phyloP scores from a whole-genome alignment of 2,329 filamentous ascomycete genomes.

The Cadophora sp. region DNA sequence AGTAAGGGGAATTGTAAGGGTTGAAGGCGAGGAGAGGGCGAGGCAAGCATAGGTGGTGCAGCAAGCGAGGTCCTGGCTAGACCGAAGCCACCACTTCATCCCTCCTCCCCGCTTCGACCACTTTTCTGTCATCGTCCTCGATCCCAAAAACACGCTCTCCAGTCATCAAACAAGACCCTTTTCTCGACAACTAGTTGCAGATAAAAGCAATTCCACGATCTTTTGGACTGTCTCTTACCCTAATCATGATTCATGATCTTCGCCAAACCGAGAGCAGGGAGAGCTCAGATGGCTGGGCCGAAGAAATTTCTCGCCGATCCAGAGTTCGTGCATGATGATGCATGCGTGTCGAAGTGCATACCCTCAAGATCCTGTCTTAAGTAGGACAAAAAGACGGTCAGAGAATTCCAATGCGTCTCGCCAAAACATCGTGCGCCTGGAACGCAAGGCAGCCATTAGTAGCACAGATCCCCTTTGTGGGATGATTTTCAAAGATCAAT shows the following conservation, averaged over 20 bases:
- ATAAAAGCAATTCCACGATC: not conserved
- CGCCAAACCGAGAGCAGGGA: not conserved
- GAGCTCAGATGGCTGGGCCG: not conserved
- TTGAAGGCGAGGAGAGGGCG: not conserved
- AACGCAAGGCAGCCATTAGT: slow-evolving; percentile 16
- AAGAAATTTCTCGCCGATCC: slow-evolving; percentile 5
- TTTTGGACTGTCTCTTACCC: no score
- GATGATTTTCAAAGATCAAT: not conserved
- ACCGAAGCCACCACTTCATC: not conserved
- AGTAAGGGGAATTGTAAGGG: not conserved
- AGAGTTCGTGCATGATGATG: slow-evolving; percentile 15
- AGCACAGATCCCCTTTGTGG: not conserved
- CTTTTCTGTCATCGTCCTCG: not conserved
- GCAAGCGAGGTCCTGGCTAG: slow-evolving; percentile 10
- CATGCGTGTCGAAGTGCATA: slow-evolving; percentile 12
- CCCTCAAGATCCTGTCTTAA: not conserved
- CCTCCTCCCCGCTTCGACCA: not conserved
- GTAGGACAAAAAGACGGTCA: slow-evolving; percentile 1
- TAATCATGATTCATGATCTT: no score
- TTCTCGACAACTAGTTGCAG: not conserved
- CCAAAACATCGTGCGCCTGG: slow-evolving; percentile 21
- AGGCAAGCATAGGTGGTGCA: slow-evolving; percentile 6
- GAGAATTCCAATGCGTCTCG: not conserved
- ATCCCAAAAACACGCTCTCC: no score
- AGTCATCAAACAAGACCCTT: no score